Percentiles rank a stretch among this genome's conserved stretches.
phyloP scores from a whole-genome alignment of 192 early-diverging fungal genomes.

The Coemansia sp. region DNA sequence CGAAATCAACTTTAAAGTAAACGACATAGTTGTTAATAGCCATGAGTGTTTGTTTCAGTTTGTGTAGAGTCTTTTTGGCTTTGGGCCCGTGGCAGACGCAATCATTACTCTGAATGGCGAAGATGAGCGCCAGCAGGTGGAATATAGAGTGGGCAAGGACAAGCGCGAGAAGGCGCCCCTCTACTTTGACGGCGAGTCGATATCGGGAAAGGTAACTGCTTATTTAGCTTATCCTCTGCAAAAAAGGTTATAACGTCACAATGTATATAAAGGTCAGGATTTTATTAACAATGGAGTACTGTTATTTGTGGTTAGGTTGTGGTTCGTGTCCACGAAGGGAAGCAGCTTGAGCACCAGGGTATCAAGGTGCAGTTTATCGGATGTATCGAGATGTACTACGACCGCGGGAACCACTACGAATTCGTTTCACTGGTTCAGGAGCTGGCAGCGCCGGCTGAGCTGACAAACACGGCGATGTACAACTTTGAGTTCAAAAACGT shows the following conservation, averaged over 20 bases:
- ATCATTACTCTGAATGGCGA: conserved; percentile 82
- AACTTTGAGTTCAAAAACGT: conserved; percentile 99
- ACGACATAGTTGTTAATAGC: not conserved
- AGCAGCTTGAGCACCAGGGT: conserved; percentile 94
- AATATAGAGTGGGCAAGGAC: conserved; percentile 93
- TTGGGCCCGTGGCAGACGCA: conserved; percentile 84
- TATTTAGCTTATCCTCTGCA: not conserved
- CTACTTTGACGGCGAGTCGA: conserved; percentile 95
- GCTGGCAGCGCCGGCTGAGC: conserved; percentile 90
- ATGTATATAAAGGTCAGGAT: no score
- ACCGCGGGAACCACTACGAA: conserved; percentile 92
- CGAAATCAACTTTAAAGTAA: no score
- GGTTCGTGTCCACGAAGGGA: conserved; percentile 71
- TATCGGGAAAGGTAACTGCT: conserved; percentile 81
- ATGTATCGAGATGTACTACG: conserved; percentile 94
- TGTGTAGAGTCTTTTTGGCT: conserved; percentile 67
- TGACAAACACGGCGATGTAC: conserved; percentile 75
- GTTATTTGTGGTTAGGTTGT: conserved; percentile 27
- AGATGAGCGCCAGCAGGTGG: conserved; percentile 87
- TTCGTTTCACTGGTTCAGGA: conserved; percentile 93
- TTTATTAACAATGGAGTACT: no score
- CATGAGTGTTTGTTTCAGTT: not conserved
- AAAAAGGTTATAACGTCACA: not conserved
- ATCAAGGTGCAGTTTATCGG: conserved; percentile 99
- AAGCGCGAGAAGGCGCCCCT: conserved; percentile 88